These are phyloP conservation scores for Penicillium digitatum DNA, from an alignment of 2,329 filamentous ascomycete species.

Conservation along the genomic window DNA sequence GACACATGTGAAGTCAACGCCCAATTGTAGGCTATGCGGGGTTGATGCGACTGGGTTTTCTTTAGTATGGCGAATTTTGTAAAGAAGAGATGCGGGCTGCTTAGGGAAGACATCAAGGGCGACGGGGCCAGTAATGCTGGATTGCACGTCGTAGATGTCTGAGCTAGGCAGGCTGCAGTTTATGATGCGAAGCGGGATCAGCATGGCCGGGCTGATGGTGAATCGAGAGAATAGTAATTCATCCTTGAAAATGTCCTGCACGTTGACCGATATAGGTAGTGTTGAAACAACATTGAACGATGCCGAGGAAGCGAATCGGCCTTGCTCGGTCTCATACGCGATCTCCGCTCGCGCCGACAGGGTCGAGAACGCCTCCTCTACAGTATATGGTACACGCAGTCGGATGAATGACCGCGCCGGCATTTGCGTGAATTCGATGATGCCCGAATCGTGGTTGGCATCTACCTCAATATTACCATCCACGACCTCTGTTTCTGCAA, in stretches of 20 bases:
- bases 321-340: slow-evolving; percentile 64
- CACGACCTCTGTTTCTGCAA: slow-evolving; percentile 47
- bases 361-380: slow-evolving; percentile 70
- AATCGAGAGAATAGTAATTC: slow-evolving; percentile 80
- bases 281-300: slow-evolving; percentile 64
- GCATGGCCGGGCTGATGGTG: slow-evolving; percentile 75
- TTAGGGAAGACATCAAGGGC: slow-evolving; percentile 67
- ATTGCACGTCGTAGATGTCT: slow-evolving; percentile 56
- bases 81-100: slow-evolving; percentile 75
- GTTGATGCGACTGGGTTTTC: slow-evolving; percentile 20
- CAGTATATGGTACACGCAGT: slow-evolving; percentile 71
- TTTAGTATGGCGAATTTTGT: slow-evolving; percentile 58
- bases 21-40: slow-evolving; percentile 51
- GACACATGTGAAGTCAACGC: slow-evolving; percentile 70
- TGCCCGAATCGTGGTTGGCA: slow-evolving; percentile 44
- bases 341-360: slow-evolving; percentile 74
- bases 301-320: slow-evolving; percentile 61
- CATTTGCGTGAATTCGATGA: slow-evolving; percentile 43
- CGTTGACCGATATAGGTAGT: slow-evolving; percentile 86
- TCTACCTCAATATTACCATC: slow-evolving; percentile 42
- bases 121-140: slow-evolving; percentile 44
- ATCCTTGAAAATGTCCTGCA: slow-evolving; percentile 92
- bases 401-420: slow-evolving; percentile 30
- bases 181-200: slow-evolving; percentile 69
- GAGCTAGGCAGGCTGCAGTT: slow-evolving; percentile 68